Percentiles rank a stretch among this genome's conserved stretches.
phyloP scores from a whole-genome alignment of 192 early-diverging fungal genomes.

The Thoreauomyces humboldtii region DNA sequence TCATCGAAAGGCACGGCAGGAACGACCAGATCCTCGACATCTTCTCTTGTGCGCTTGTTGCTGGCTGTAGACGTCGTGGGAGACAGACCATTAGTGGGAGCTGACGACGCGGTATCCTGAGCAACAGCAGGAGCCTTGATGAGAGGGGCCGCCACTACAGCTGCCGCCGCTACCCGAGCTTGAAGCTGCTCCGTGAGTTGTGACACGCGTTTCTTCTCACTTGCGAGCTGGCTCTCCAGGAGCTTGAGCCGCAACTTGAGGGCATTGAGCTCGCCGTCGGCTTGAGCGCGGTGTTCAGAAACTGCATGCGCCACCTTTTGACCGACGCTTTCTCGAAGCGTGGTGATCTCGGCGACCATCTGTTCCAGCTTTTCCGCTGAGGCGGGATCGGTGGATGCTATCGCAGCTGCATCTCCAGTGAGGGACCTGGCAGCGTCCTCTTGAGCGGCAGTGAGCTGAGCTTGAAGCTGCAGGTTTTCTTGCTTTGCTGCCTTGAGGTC shows the following conservation, averaged over 20 bases:
- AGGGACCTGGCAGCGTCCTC: not conserved
- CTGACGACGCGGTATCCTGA: too few species aligned
- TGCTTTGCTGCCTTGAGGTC: not conserved
- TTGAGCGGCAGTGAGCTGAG: slow-evolving; percentile 9
- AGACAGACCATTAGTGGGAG: too few species aligned
- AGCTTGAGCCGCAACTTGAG: slow-evolving; percentile 14
- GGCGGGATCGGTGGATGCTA: too few species aligned
- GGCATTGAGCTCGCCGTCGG: slow-evolving; percentile 8
- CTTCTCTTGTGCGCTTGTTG: too few species aligned
- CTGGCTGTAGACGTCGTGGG: too few species aligned
- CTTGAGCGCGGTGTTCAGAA: slow-evolving; percentile 8
- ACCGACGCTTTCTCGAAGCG: not conserved
- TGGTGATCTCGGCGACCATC: not conserved
- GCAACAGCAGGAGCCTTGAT: too few species aligned
- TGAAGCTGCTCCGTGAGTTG: slow-evolving; percentile 7
- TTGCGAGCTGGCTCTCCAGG: slow-evolving; percentile 5
- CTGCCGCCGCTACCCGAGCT: too few species aligned
- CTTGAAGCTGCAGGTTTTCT: slow-evolving; percentile 2
- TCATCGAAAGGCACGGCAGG: too few species aligned
- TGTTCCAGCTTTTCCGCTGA: not conserved
- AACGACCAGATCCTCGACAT: too few species aligned
- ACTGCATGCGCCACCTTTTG: slow-evolving; percentile 7
- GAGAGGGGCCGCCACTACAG: too few species aligned
- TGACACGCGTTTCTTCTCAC: slow-evolving; percentile 9
- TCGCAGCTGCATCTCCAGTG: not conserved